phyloP scores from a whole-genome alignment of 305 asterid genomes.

The Fraxinus greggii region DNA sequence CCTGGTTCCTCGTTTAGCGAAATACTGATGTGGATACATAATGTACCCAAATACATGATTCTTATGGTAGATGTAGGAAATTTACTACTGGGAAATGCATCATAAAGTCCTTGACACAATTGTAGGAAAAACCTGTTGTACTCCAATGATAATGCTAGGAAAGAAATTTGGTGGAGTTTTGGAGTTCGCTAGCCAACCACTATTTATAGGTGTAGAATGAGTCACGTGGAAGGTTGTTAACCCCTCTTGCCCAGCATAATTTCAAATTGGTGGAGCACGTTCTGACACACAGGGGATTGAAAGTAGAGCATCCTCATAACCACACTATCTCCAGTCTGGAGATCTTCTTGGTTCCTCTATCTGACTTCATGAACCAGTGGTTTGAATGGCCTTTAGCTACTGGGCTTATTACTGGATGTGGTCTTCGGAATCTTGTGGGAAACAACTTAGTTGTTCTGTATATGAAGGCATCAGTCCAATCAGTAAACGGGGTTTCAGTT shows the following conservation, averaged over 20 bases:
- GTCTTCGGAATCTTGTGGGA: neutral
- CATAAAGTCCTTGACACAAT: neutral
- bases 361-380: neutral
- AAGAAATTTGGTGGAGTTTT: neutral
- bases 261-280: neutral
- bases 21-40: neutral
- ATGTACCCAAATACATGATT: neutral
- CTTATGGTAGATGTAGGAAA: neutral
- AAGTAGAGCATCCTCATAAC: neutral
- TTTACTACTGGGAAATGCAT: neutral
- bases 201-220: neutral
- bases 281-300: neutral
- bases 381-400: neutral
- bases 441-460: neutral
- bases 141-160: neutral
- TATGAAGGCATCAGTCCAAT: neutral
- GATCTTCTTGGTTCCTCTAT: neutral
- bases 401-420: neutral
- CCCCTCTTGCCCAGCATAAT: neutral
- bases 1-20: neutral
- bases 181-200: neutral
- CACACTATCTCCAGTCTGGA: neutral
- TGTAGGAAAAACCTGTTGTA: neutral
- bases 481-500: neutral
- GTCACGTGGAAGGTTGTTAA: neutral